Evolutionary conservation across 1,139 yeast genomes (phyloP), one percentile per base, ranked within the genome.

Genomic region (Yamadazyma epiphylla): DNA sequence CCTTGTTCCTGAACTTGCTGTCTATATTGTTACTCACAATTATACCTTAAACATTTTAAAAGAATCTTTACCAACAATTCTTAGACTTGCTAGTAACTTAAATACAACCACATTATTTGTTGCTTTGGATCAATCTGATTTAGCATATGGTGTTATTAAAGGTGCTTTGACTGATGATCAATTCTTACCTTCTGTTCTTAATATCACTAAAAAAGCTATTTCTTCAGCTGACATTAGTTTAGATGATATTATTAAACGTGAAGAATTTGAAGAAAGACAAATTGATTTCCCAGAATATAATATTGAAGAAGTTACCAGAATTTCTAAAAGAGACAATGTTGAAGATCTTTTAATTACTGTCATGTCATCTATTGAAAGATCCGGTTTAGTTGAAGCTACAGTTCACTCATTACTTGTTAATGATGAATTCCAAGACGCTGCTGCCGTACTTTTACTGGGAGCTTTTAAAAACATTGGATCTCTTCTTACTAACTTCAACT

Each of bases 301-400:
- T 14, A 16, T 36, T 21, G 39, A 32, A 23, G 24, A 30, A 5
- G 29, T 37, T 16, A 36, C 28, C 24, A 16, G 24, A 4, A 12
- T 41, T 10, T 42, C 41, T 28, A 58, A 48, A 39, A 57, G 66
- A 48, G 62, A 56, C 41, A 59, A 60, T 35, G 42, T 60, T 28
- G 58, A 53, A 37, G 63, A 59, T 32, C 55, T 60, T 37, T 45
- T 58, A 17, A 49, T 55, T 16, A 60, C 65, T n/a, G 47, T 60
- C 17, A 48, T 60, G 30, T 30, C 49, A 2, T 46, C 64, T 3
- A 51, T 59, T 30, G 55, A 48, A 25, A 42, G 53, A 41, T 57
- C 64, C 3, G 58, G 59, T 6, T 46, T 60, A 28, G 31, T 60
- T 27, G 51, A 46, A 26, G 54, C 47, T 24, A 57, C 64, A 21